These are phyloP conservation scores for Paramecium primaurelia DNA, from an alignment of 73 alveolate genomes.

Conservation along the genomic window DNA sequence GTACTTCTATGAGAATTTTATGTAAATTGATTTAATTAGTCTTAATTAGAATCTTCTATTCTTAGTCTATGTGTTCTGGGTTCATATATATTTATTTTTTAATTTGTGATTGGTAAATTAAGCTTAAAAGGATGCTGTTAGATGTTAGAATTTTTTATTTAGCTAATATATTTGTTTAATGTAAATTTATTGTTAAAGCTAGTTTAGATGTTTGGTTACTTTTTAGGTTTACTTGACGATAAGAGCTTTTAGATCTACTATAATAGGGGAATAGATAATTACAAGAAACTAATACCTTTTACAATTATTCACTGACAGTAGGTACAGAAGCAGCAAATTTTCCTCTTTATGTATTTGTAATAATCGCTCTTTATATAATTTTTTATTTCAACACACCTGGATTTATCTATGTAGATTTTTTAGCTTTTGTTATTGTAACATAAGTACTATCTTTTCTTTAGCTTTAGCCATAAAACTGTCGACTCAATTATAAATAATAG, in stretches of 20 bases:
- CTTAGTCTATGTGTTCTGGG: constrained; percentile 21
- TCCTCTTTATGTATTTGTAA: not conserved
- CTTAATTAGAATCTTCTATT: constrained; percentile 13
- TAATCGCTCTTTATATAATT: not conserved
- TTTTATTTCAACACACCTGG: not conserved
- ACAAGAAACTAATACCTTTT: constrained; percentile 25
- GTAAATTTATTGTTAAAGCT: not conserved
- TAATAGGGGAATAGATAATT: not conserved
- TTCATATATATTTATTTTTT: not conserved
- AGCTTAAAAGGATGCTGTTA: not conserved
- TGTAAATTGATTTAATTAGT: not conserved
- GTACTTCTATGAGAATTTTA: constrained; percentile 13
- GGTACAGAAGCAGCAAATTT: not conserved
- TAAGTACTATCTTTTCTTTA: not conserved
- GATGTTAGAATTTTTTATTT: not conserved
- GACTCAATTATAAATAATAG: not conserved
- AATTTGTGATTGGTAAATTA: not conserved
- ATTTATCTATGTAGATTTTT: not conserved
- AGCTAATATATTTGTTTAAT: not conserved
- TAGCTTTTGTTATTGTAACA: not conserved
- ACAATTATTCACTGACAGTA: constrained; percentile 8
- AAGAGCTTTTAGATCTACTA: constrained; percentile 31
- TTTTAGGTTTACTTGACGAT: constrained; percentile 42
- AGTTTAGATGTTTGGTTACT: not conserved
- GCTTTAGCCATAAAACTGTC: constrained; percentile 16